phyloP scores from a whole-genome alignment of 352 stramenopile genomes.

The Peronospora belbahrii region DNA sequence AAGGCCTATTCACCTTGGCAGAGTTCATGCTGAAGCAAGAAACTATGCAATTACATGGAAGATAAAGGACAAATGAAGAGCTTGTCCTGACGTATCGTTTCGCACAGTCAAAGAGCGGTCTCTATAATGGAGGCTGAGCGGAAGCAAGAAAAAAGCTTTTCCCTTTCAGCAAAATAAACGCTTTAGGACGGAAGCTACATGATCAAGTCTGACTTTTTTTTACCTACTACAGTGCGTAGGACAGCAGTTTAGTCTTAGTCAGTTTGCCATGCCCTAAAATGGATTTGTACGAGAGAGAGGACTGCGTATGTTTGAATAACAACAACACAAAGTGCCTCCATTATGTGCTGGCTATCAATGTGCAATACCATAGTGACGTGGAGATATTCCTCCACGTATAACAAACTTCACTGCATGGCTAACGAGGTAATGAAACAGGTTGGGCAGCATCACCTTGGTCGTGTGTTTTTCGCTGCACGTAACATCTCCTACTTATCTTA shows the following conservation, averaged over 20 bases:
- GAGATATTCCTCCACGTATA: conserved; percentile 43
- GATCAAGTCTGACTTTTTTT: conserved; percentile 45
- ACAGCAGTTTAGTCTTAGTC: conserved; percentile 49
- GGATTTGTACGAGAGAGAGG: conserved; percentile 41
- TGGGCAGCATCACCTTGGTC: conserved; percentile 30
- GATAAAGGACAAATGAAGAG: conserved; percentile 17
- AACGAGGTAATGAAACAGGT: conserved; percentile 66
- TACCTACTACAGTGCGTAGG: conserved; percentile 55
- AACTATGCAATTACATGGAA: too few species aligned
- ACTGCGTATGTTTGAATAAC: conserved; percentile 52
- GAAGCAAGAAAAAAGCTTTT: conserved; percentile 39
- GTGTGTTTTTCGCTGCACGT: conserved; percentile 28
- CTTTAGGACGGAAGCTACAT: conserved; percentile 46
- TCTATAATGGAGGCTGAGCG: conserved; percentile 34
- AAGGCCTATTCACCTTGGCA: conserved; percentile 18
- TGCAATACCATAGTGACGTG: conserved; percentile 59
- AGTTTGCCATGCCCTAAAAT: conserved; percentile 68
- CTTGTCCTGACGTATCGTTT: conserved; percentile 28
- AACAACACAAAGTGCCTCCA: conserved; percentile 39
- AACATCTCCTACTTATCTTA: conserved; percentile 54
- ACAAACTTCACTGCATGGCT: conserved; percentile 78
- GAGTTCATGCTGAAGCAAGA: conserved; percentile 34
- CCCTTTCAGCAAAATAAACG: conserved; percentile 52
- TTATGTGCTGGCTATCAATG: conserved; percentile 43
- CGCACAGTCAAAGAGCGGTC: conserved; percentile 26